Conservation (phyloP, 371 early-diverging fungal species). For the Mortierella sp. region DNA sequence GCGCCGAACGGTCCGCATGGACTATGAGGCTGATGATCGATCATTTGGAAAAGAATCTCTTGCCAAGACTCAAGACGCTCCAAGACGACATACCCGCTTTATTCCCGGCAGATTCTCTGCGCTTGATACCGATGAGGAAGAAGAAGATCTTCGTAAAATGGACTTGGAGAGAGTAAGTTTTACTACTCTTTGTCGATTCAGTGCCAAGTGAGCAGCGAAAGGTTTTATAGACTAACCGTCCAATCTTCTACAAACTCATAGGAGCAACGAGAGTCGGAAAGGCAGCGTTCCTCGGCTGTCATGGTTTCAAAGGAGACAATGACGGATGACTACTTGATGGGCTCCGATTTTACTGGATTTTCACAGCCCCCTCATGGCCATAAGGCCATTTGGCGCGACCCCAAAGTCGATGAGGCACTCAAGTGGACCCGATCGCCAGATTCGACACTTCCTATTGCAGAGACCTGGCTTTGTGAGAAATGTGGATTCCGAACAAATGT, state of each 20-base stretch:
- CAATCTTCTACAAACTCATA: neutral
- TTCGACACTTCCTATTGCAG: neutral
- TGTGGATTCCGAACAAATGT: too few relatives aligned
- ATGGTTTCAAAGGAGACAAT: neutral
- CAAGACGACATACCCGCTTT: conserved; percentile 9
- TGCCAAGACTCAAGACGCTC: conserved; percentile 14
- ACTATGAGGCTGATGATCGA: neutral
- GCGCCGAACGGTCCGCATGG: too few relatives aligned
- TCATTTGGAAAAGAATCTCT: conserved; percentile 14
- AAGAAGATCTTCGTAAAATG: conserved; percentile 15
- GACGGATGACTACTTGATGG: neutral
- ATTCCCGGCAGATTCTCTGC: conserved; percentile 48
- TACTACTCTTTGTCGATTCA: neutral
- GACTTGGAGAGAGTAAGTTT: conserved; percentile 9
- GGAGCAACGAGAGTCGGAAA: neutral
- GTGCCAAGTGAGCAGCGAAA: neutral
- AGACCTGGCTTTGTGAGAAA: neutral
- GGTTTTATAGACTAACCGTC: neutral
- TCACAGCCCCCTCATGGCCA: conserved; percentile 22
- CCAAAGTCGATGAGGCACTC: conserved; percentile 30
- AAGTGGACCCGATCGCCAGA: conserved; percentile 20
- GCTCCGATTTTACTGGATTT: neutral
- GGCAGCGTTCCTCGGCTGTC: neutral
- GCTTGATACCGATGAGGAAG: conserved; percentile 39
- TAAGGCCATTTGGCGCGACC: conserved; percentile 16